Evolutionary conservation across 2,329 filamentous ascomycete genomes (phyloP).

Genomic region (Arthrobotrys sinensis): DNA sequence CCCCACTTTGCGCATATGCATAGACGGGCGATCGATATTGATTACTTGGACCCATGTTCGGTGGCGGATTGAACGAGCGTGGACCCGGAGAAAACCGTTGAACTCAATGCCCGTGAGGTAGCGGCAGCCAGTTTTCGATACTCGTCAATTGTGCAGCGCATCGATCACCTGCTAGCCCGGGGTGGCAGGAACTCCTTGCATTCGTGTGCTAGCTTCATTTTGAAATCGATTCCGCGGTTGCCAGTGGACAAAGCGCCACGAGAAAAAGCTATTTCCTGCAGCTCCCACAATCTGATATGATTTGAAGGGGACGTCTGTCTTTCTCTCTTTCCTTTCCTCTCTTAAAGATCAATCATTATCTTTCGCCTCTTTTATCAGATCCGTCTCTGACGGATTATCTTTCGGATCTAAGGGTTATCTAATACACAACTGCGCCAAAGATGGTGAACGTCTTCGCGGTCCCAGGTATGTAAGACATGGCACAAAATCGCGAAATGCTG

Average conservation of each 20-base stretch:
- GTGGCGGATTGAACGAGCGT: conserved; percentile 23
- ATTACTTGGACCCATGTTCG: conserved; percentile 11
- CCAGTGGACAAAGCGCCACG: conserved; percentile 7
- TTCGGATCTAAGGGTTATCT: conserved; percentile 57
- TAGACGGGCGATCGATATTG: conserved; percentile 17
- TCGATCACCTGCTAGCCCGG: conserved; percentile 43
- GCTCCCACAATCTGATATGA: conserved; percentile 49
- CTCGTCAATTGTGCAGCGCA: conserved; percentile 31
- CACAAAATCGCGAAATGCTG: conserved; percentile 5
- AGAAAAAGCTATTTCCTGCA: conserved; percentile 10
- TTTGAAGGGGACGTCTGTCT: conserved; percentile 41
- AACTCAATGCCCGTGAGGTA: conserved; percentile 5
- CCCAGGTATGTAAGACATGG: conserved; percentile 70
- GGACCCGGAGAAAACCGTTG: conserved; percentile 46
- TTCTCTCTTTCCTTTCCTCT: conserved; percentile 44
- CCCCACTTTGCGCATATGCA: conserved; percentile 1
- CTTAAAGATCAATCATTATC: conserved; percentile 45
- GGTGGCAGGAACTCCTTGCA: conserved; percentile 52
- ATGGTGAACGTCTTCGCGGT: conserved; percentile 81
- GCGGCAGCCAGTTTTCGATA: conserved; percentile 5
- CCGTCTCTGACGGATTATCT: conserved; percentile 55
- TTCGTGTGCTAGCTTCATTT: conserved; percentile 39
- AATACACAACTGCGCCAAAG: conserved; percentile 66
- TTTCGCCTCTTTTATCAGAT: conserved; percentile 57
- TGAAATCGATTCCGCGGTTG: conserved; percentile 33